Evolutionary conservation across 495 filamentous ascomycete genomes (phyloP), one percentile per base, ranked within the genome.

Genomic region (Penicillium bovifimosum): DNA sequence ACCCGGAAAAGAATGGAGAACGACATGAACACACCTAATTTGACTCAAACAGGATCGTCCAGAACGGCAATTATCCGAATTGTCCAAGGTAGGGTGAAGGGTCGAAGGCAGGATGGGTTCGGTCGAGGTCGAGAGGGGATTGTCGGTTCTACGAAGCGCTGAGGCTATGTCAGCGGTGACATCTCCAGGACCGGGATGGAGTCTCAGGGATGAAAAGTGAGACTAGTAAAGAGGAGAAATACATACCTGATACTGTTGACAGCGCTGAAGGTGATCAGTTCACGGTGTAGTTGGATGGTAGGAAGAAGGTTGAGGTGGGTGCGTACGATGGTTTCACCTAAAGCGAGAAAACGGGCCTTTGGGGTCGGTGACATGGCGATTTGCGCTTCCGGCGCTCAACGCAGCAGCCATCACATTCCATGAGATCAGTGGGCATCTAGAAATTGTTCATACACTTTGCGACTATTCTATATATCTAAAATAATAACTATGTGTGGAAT

Each of bases 241-340:
- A 47, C 55, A 59, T 62, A 62, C 57, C 54, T 51, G 46, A 63
- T 31, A 24, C 27, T 42, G 46, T 32, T 40, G 53, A 55, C 29
- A 34, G 48, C 50, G 38, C 42, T 52, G 51, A 52, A 34, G 48
- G 56, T 34, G 41, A 51, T 34, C 27, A 42, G 46, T 41, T 53
- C 29, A 42, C 36, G 40, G 44, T 32, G 51, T 29, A 49, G 56
- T 53, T 51, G 54, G 52, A 52, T 41, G 50, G 35, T 27, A 33
- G 42, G 54, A 53, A 50, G 64, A 56, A 61, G 52, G 62, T 66
- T 55, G 60, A 56, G 59, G 61, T 64, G 52, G 62, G 63, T 70
- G 64, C 41, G 67, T 69, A 69, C 64, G 68, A 68, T 63, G 64
- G 69, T 74, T 74, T 72, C 69, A 72, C 68, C 61, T 66, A 63